Evolutionary conservation across 352 stramenopile species (phyloP), one percentile per base, ranked within the genome.

Genomic region (Globisporangium paroecandrum): DNA sequence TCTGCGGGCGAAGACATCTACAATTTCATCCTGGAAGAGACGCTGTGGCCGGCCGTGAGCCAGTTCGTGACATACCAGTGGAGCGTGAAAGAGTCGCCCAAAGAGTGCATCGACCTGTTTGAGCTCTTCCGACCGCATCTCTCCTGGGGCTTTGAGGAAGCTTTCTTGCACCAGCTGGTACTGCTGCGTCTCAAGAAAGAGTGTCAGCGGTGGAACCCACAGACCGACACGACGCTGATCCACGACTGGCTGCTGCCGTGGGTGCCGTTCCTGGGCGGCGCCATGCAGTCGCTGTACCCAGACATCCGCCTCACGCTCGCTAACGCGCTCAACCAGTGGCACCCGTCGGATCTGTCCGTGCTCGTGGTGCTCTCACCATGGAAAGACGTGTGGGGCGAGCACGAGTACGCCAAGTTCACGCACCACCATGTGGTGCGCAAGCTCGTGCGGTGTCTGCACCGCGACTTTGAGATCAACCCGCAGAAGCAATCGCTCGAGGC

Each of bases 351-450:
- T 62, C 32, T 80, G 29, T 92, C 85, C 0, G 69, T 93, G 7
- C 66, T 92, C 62, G 54, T 74, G 18, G 73, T 91, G 3, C 76
- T 96, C 10, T 72, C 77, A 32, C 84, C 87, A 27, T 96, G 87
- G 89, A 81, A 83, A 62, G 64, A 75, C 0, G 69, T 91, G 4
- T 96, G 89, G 89, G 78, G 80, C 0, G 82, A 93, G 63, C 72
- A 77, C n/a, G 85, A 94, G 24, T 95, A 93, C 65, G 83, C 75
- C 13, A 89, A 94, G 67, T 95, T 96, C 58, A 94, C 87, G 0
- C 81, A 95, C 66, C 82, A 85, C 22, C 77, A 93, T 56, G 87
- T 96, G 27, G 63, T 90, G 4, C 81, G 78, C 18, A 94, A 93
- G 71, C 69, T 96, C 18, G 78, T 89, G 34, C 80, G 87, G 3